Evolutionary conservation across 2,329 filamentous ascomycete species (phyloP).

Genomic region (Fusarium stilboides): DNA sequence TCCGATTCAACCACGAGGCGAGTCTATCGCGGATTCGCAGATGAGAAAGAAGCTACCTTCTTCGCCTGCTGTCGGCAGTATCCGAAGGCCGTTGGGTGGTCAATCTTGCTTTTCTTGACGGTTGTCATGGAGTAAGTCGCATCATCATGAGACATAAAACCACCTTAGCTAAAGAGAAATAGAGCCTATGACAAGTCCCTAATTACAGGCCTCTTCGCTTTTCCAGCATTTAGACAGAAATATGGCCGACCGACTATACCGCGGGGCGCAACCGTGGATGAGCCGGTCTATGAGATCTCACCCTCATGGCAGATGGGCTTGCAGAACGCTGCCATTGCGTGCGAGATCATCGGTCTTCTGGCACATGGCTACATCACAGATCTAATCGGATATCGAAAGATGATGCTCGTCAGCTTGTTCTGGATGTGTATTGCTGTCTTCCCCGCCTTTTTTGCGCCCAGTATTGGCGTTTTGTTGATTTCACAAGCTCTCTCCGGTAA

Average conservation of each 20-base stretch:
- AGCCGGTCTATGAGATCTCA: conserved; percentile 56
- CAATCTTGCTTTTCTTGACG: conserved; percentile 45
- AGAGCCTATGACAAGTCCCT: conserved; percentile 45
- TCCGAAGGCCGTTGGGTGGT: conserved; percentile 48
- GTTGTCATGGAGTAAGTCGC: conserved; percentile 46
- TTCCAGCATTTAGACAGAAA: conserved; percentile 48
- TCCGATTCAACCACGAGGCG: conserved; percentile 37
- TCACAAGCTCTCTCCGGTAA: conserved; percentile 54
- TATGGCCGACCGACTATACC: conserved; percentile 10
- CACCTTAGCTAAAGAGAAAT: conserved; percentile 5
- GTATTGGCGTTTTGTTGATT: conserved; percentile 53
- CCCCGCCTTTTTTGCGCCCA: conserved; percentile 56
- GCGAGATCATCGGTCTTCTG: conserved; percentile 56
- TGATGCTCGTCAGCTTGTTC: conserved; percentile 56
- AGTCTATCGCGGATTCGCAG: conserved; percentile 38
- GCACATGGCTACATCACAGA: conserved; percentile 60
- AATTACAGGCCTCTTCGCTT: conserved; percentile 42
- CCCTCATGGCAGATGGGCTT: conserved; percentile 46
- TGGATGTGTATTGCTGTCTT: conserved; percentile 57
- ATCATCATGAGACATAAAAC: not conserved
- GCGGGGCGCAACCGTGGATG: conserved; percentile 30
- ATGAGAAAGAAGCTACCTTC: conserved; percentile 41
- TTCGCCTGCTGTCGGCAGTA: conserved; percentile 41
- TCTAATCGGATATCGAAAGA: conserved; percentile 56
- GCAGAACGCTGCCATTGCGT: conserved; percentile 42